These are phyloP conservation scores for Pseudoturritis turrita DNA, from an alignment of 345 rosid genomes.

Conservation along the genomic window DNA sequence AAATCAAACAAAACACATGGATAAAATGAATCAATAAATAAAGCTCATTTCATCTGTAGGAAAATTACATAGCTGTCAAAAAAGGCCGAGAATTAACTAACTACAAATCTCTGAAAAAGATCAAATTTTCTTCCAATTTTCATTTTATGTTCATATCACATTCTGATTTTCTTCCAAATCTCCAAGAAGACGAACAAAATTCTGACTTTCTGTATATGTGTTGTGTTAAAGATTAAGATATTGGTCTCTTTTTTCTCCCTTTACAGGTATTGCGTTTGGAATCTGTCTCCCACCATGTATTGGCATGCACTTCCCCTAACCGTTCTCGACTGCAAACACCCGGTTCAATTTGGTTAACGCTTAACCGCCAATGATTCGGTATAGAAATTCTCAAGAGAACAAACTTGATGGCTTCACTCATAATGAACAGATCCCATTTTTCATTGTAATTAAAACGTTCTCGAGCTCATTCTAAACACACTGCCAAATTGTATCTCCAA, in stretches of 20 bases:
- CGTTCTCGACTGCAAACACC: conserved; percentile 68
- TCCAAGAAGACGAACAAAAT: conserved; percentile 7
- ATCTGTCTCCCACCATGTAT: conserved; percentile 96
- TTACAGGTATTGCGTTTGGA: conserved; percentile 92
- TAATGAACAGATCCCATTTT: no score
- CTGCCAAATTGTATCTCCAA: no score
- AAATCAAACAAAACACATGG: background rate
- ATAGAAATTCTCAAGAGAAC: background rate
- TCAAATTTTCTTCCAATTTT: background rate
- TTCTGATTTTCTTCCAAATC: conserved; percentile 1
- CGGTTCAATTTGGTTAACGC: background rate
- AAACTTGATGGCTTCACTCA: no score
- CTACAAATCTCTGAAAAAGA: conserved; percentile 13
- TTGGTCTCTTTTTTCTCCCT: background rate
- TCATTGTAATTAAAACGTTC: no score
- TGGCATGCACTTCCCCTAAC: conserved; percentile 90
- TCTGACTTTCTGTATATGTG: conserved; percentile 23
- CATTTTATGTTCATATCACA: background rate
- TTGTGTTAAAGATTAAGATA: conserved; percentile 21
- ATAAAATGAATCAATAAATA: conserved; percentile 18
- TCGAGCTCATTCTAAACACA: no score
- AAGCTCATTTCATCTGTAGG: conserved; percentile 5
- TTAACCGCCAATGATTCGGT: background rate
- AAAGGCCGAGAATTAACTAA: conserved; percentile 13
- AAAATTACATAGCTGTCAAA: conserved; percentile 20